phyloP scores from a whole-genome alignment of 2,329 filamentous ascomycete species.

The Tolypocladium sp. region DNA sequence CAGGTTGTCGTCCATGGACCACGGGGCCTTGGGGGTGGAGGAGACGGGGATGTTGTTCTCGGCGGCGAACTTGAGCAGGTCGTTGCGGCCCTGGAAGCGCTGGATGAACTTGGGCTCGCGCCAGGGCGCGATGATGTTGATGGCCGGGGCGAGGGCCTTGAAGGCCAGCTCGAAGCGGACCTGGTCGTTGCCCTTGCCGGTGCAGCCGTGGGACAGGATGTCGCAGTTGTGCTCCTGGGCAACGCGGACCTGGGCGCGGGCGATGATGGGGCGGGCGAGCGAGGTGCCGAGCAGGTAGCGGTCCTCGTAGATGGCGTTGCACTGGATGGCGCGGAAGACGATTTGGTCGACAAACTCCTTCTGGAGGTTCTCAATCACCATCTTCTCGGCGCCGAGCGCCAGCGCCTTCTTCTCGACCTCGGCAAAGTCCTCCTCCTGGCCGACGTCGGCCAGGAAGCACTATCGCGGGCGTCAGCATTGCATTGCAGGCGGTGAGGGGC shows the following conservation, averaged over 20 bases:
- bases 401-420: constrained; percentile 60
- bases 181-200: constrained; percentile 43
- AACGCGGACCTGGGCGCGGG: constrained; percentile 34
- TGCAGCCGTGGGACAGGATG: constrained; percentile 43
- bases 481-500: neutral
- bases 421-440: constrained; percentile 63
- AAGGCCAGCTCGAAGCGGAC: constrained; percentile 19
- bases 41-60: constrained; percentile 60
- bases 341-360: constrained; percentile 68
- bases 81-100: constrained; percentile 45
- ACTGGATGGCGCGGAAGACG: constrained; percentile 64
- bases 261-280: constrained; percentile 58
- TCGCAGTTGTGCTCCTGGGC: constrained; percentile 28
- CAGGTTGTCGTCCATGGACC: constrained; percentile 40
- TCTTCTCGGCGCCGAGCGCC: constrained; percentile 17
- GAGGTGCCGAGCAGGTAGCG: constrained; percentile 36
- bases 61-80: constrained; percentile 63
- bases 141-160: constrained; percentile 41
- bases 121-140: constrained; percentile 67
- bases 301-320: constrained; percentile 54
- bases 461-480: neutral
- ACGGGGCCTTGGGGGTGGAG: constrained; percentile 64
- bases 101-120: constrained; percentile 41
- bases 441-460: constrained; percentile 52
- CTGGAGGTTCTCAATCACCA: constrained; percentile 52